Evolutionary conservation across 2,329 filamentous ascomycete genomes (phyloP), one percentile per base, ranked within the genome.

Genomic region (Penicillium sp.): DNA sequence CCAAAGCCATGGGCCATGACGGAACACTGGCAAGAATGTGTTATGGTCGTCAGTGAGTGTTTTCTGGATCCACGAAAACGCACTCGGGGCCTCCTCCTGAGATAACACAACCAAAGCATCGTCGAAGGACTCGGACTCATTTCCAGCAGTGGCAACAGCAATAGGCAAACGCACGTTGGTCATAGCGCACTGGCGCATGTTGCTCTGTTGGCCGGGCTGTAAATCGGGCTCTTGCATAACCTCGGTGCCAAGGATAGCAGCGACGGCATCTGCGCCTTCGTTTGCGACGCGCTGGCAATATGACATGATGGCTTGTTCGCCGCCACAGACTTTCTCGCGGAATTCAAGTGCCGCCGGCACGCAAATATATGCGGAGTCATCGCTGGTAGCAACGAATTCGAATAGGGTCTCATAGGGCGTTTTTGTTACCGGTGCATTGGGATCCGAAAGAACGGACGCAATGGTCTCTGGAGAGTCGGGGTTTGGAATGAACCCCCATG

Each of bases 131-230:
- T 43, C 18, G 13, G 36, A 4, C 10, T 43, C 51, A 5, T 45
- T 18, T 2, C 22, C 39, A 11, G 51, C 34, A 22, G 24, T 27
- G 24, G 52, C 36, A 22, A 78, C 68, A 1, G 70, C 71, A 31
- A 96, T 67, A 0, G 92, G 91, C 62, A 96, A 74, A 7, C 83
- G 80, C 0, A 96, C 81, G 60, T 93, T 96, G 2, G 82, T 80
- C 80, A 96, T 83, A 43, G 79, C 82, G 70, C 90, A 93, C 48
- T 82, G 77, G 0, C 84, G 83, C 67, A 93, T 63, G 32, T 60
- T 49, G 47, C 70, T 71, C 22, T 50, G 59, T 55, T 66, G 54
- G 0, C 62, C 67, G 2, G 48, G 59, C 50, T 59, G 69, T 60
- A 65, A 59, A 34, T 68, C 72, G 6, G 71, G 64, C 47, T 78